These are phyloP conservation scores for Chamaecrista fasciculata DNA, from an alignment of 306 rosid species.

Conservation along the genomic window DNA sequence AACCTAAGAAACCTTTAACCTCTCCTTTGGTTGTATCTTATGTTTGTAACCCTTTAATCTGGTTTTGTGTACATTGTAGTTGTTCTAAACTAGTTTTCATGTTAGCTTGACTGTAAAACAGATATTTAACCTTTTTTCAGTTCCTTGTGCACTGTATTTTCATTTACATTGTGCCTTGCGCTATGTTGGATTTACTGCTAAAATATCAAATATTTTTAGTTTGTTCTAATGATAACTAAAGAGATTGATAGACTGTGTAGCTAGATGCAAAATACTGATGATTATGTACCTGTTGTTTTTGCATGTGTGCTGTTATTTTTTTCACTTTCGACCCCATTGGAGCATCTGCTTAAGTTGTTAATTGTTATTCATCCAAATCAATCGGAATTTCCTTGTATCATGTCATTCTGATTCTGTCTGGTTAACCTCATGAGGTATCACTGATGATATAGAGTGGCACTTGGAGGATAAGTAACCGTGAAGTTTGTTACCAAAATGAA, in stretches of 20 bases:
- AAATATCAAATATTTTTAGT: neutral
- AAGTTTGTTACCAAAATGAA: neutral
- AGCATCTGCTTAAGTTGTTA: too few species aligned
- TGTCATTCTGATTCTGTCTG: too few species aligned
- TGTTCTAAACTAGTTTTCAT: conserved; percentile 22
- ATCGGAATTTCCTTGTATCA: too few species aligned
- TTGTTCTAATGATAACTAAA: neutral
- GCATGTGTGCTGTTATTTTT: neutral
- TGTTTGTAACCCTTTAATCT: conserved; percentile 18
- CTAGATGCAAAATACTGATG: neutral
- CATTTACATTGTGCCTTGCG: neutral
- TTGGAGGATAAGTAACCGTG: neutral
- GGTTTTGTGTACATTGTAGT: conserved; percentile 16
- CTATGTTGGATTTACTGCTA: neutral
- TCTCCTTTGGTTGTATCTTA: conserved; percentile 18
- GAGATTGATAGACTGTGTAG: too few species aligned
- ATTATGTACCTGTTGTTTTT: neutral
- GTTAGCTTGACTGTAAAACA: conserved; percentile 17
- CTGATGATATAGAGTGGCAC: neutral
- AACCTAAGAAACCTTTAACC: conserved; percentile 15
- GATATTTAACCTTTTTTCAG: conserved; percentile 16
- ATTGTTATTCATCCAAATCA: too few species aligned
- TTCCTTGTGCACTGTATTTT: neutral
- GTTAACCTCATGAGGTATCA: too few species aligned
- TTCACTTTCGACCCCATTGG: neutral